Conservation (phyloP, 257 asterid species). For the Prunella vulgaris region DNA sequence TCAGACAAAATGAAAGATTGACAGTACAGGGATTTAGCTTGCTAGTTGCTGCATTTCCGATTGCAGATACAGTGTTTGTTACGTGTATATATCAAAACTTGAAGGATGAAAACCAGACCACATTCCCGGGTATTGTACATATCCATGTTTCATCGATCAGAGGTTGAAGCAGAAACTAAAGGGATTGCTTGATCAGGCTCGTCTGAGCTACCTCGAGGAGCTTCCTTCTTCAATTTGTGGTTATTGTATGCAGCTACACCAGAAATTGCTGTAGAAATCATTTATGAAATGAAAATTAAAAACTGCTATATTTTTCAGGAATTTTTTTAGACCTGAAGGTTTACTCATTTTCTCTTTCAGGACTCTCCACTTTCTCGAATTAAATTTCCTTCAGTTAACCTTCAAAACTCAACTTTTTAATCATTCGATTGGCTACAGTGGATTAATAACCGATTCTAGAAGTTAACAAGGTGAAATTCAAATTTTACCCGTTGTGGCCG, state of each 20-base stretch:
- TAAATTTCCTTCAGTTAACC: too few relatives aligned
- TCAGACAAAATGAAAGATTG: neutral
- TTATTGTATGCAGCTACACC: slow-evolving; percentile 96
- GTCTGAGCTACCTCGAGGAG: slow-evolving; percentile 41
- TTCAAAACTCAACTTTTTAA: too few relatives aligned
- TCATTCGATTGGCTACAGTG: too few relatives aligned
- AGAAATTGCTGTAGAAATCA: slow-evolving; percentile 67
- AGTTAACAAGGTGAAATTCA: too few relatives aligned
- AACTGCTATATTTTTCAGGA: neutral
- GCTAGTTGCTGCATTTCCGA: neutral
- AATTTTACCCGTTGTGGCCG: too few relatives aligned
- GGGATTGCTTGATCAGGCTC: slow-evolving; percentile 45
- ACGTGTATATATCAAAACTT: slow-evolving; percentile 8
- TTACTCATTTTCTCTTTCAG: too few relatives aligned
- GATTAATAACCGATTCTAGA: too few relatives aligned
- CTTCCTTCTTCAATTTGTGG: slow-evolving; percentile 80
- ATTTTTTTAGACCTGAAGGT: too few relatives aligned
- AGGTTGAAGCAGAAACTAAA: slow-evolving; percentile 25
- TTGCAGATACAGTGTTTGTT: slow-evolving; percentile 11
- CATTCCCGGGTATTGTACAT: neutral
- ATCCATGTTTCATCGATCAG: slow-evolving; percentile 20
- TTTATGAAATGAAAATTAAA: neutral
- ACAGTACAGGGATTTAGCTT: neutral
- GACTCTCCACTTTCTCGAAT: too few relatives aligned
- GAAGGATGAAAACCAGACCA: slow-evolving; percentile 4